Conservation (phyloP, 345 rosid species). For the Melaleuca quinquenervia region DNA sequence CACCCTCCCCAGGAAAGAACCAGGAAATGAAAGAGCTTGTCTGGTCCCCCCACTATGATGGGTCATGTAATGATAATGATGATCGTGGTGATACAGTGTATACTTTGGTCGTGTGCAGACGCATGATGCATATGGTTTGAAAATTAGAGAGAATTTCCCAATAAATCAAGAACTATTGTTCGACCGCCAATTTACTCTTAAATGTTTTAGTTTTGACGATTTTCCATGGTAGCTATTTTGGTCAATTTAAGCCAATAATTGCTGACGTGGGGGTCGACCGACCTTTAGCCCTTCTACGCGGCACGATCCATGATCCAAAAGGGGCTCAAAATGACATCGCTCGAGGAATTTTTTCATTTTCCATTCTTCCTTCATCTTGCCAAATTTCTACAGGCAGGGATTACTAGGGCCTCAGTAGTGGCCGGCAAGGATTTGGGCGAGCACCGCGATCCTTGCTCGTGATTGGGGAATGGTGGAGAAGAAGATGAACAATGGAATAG, state of each 20-base stretch:
- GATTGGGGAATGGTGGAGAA: neutral
- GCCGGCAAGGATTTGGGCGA: neutral
- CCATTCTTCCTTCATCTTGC: neutral
- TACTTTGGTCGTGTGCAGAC: neutral
- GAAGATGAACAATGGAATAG: neutral
- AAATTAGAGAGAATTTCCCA: neutral
- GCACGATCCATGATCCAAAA: neutral
- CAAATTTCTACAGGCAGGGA: neutral
- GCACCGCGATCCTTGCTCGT: accelerated
- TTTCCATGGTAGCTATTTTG: neutral
- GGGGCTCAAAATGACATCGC: neutral
- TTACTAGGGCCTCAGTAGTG: neutral
- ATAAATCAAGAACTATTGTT: too few relatives aligned
- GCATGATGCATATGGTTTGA: neutral
- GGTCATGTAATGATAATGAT: neutral
- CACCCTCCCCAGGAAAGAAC: neutral
- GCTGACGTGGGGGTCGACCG: accelerated
- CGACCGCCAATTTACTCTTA: accelerated
- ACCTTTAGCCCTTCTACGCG: accelerated
- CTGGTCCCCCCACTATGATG: neutral
- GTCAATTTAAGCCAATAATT: neutral
- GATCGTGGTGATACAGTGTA: neutral
- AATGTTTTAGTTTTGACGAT: neutral
- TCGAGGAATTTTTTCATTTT: neutral
- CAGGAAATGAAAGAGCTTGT: neutral